phyloP scores from a whole-genome alignment of 805 yeast genomes.

The Maudiozyma saulgeensis region DNA sequence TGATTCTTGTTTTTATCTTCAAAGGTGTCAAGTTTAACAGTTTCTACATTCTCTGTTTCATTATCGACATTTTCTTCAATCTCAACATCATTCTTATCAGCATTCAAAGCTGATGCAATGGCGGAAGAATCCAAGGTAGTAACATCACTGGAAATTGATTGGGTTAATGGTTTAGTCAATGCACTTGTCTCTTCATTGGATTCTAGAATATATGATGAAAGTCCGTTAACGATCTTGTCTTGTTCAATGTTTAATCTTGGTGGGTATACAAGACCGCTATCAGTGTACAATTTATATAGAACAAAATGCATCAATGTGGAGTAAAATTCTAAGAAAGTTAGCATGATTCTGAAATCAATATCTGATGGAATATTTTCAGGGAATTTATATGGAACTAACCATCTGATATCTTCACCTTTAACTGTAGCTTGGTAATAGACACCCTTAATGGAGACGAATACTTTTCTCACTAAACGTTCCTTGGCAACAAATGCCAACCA shows the following conservation, averaged over 20 bases:
- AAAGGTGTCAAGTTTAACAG: slow-evolving; percentile 59
- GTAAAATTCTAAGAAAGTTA: slow-evolving; percentile 92
- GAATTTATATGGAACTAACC: slow-evolving; percentile 96
- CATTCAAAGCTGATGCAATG: slow-evolving; percentile 43
- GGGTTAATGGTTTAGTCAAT: slow-evolving; percentile 12
- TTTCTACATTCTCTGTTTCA: slow-evolving; percentile 34
- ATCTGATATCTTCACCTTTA: slow-evolving; percentile 84
- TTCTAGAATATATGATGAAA: slow-evolving; percentile 73
- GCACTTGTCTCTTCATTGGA: slow-evolving; percentile 26
- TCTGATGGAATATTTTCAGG: slow-evolving; percentile 93
- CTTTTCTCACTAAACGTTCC: slow-evolving; percentile 73
- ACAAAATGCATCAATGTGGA: slow-evolving; percentile 85
- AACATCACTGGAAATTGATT: slow-evolving; percentile 18
- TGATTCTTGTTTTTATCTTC: slow-evolving; percentile 50
- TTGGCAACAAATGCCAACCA: slow-evolving; percentile 92
- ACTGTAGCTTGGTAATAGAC: slow-evolving; percentile 87
- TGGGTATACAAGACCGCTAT: slow-evolving; percentile 79
- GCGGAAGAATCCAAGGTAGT: slow-evolving; percentile 34
- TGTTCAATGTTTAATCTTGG: slow-evolving; percentile 69
- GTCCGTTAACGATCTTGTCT: slow-evolving; percentile 82
- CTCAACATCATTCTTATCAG: slow-evolving; percentile 32
- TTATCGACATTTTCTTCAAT: slow-evolving; percentile 26
- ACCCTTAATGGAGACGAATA: slow-evolving; percentile 94
- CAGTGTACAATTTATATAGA: slow-evolving; percentile 75
- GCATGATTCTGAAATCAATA: slow-evolving; percentile 92